Percentiles rank a stretch among this genome's conserved stretches.
phyloP scores from a whole-genome alignment of 1,139 yeast genomes.

The Yamadazyma buinensis region DNA sequence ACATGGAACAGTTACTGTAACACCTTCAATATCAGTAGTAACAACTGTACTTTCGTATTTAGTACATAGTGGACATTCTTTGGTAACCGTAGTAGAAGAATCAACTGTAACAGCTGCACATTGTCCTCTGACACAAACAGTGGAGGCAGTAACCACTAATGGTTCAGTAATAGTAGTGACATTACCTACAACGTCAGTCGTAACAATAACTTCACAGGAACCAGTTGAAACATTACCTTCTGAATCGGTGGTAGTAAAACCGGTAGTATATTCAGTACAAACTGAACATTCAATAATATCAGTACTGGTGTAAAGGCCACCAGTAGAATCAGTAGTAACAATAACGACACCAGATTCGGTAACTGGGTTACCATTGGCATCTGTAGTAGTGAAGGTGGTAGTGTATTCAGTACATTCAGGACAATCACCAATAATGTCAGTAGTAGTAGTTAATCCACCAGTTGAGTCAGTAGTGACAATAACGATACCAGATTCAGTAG shows the following conservation, averaged over 20 bases:
- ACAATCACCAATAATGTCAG: constrained; percentile 1
- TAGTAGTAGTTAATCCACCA: constrained; percentile 7
- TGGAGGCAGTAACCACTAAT: constrained; percentile 1
- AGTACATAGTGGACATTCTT: constrained; percentile 3
- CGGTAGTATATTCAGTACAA: constrained; percentile 1
- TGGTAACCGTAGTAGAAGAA: constrained; percentile 15
- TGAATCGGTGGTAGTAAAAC: not conserved
- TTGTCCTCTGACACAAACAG: constrained; percentile 4
- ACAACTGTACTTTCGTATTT: constrained; percentile 1
- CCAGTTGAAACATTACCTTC: not conserved
- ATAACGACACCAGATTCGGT: constrained; percentile 1
- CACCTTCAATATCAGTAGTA: constrained; percentile 1
- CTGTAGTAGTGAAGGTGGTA: constrained; percentile 1
- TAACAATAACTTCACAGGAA: constrained; percentile 1
- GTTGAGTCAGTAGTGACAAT: constrained; percentile 12
- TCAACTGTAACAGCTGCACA: constrained; percentile 7
- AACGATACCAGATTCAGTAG: constrained; percentile 5
- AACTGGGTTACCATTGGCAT: not conserved
- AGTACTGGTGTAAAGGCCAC: not conserved
- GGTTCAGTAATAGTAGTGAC: constrained; percentile 1
- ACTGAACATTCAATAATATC: constrained; percentile 1
- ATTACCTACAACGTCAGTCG: constrained; percentile 1
- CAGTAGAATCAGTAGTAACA: constrained; percentile 2
- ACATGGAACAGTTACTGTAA: constrained; percentile 4
- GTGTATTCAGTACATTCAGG: constrained; percentile 2